phyloP scores from a whole-genome alignment of 2,329 filamentous ascomycete species.

The Daldinia sp. region DNA sequence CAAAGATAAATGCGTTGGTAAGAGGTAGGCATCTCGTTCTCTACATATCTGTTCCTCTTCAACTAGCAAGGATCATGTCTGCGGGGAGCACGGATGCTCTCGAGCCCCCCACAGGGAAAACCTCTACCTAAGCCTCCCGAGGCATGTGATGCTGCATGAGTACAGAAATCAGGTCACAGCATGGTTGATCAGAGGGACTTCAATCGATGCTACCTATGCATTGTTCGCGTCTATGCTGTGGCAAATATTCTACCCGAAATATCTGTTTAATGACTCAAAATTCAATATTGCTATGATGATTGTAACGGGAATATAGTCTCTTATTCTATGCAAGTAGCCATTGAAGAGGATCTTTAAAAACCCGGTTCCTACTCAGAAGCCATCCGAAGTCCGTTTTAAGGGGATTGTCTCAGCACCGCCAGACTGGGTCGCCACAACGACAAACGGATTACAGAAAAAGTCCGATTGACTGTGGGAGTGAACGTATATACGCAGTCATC shows the following conservation, averaged over 20 bases:
- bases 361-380: constrained; percentile 3
- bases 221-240: constrained; percentile 15
- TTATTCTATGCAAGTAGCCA: constrained; percentile 15
- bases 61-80: not conserved
- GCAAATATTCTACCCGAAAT: constrained; percentile 9
- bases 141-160: constrained; percentile 25
- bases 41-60: not conserved
- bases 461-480: constrained; percentile 2
- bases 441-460: constrained; percentile 1
- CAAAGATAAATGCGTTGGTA: constrained; percentile 1
- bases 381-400: constrained; percentile 16
- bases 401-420: constrained; percentile 11
- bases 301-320: not conserved
- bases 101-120: not conserved
- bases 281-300: not conserved
- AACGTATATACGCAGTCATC: not conserved
- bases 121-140: constrained; percentile 1
- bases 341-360: constrained; percentile 4
- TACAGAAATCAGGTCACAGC: constrained; percentile 22
- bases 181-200: constrained; percentile 11
- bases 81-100: not conserved
- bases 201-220: constrained; percentile 13
- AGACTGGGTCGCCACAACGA: constrained; percentile 13
- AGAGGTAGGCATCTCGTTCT: not conserved
- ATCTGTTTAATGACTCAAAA: constrained; percentile 4